Evolutionary conservation across 768 basidiomycete species (phyloP), one percentile per base, ranked within the genome.

Genomic region (Mycena alexandri): DNA sequence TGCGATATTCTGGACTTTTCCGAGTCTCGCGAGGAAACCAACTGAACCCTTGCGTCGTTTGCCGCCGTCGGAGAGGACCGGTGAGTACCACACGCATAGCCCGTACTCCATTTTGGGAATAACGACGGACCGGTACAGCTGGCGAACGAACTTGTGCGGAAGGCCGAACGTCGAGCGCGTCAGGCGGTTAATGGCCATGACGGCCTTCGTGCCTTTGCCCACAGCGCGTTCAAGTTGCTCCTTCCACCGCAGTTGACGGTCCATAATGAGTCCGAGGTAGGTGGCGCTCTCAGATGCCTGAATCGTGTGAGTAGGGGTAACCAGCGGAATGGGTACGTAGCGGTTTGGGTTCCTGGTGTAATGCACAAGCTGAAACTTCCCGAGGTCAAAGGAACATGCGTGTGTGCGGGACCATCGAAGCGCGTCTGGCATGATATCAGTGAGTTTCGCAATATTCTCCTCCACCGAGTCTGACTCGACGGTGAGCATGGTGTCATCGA

Each of bases 21-120:
- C 60, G 3, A 73, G 65, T 29, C 33, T 48, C 13, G 43, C 56
- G 14, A 64, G 47, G 2, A 65, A 29, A 0, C 68, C 65, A 17
- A 57, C 71, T 19, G 53, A 53, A 0, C 63, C 56, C 19, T 14
- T 21, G 9, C 21, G 12, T 17, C 38, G 47, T 5, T 21, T 54
- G n/a, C 7, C 29, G 22, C n/a, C 36, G 44, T 59, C 59, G 25
- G n/a, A 12, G n/a, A 21, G 10, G 34, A 74, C 50, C 8, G 62
- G 58, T 19, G 19, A n/a, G 48, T 61, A 63, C 71, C 73, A 74
- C 0, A 71, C 60, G 6, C 47, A 36, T 5, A 70, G 47, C 3
- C 47, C 60, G n/a, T 73, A 73, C 12, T 57, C 58, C 62, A 73
- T 63, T 38, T 53, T 63, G 1, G 70, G 72, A 8, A 68, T 25